Conservation (phyloP, 345 rosid species). For the Trapa bicornis region DNA sequence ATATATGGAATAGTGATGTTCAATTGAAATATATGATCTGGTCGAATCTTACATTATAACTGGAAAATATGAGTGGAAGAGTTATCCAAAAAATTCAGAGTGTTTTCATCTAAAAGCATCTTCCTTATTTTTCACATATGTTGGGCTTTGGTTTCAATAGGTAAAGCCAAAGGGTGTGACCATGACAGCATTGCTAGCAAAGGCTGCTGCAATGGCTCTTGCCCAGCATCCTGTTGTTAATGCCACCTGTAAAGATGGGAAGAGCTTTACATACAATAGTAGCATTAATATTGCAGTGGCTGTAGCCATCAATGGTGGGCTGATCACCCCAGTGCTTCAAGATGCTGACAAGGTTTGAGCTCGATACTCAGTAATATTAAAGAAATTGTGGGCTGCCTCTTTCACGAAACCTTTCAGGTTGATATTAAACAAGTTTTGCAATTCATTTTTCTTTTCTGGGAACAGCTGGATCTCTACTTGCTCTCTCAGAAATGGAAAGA, state of each 20-base stretch:
- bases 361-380: background rate
- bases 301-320: conserved; percentile 83
- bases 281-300: conserved; percentile 85
- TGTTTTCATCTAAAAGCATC: too few species aligned
- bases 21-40: too few species aligned
- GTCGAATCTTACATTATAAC: too few species aligned
- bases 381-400: background rate
- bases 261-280: conserved; percentile 56
- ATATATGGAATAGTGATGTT: too few species aligned
- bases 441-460: background rate
- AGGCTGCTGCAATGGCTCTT: conserved; percentile 92
- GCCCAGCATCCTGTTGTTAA: conserved; percentile 89
- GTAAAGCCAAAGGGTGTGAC: too few species aligned
- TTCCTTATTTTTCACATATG: too few species aligned
- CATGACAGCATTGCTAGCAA: conserved; percentile 58
- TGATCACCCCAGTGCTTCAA: conserved; percentile 94
- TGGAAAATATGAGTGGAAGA: too few species aligned
- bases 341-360: conserved; percentile 79
- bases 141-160: too few species aligned
- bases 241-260: conserved; percentile 81
- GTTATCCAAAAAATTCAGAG: too few species aligned
- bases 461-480: conserved; percentile 75
- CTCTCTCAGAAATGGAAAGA: conserved; percentile 94
- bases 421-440: background rate
- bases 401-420: background rate